Conservation (phyloP, 768 basidiomycete genomes). For the Steccherinum ochraceum region DNA sequence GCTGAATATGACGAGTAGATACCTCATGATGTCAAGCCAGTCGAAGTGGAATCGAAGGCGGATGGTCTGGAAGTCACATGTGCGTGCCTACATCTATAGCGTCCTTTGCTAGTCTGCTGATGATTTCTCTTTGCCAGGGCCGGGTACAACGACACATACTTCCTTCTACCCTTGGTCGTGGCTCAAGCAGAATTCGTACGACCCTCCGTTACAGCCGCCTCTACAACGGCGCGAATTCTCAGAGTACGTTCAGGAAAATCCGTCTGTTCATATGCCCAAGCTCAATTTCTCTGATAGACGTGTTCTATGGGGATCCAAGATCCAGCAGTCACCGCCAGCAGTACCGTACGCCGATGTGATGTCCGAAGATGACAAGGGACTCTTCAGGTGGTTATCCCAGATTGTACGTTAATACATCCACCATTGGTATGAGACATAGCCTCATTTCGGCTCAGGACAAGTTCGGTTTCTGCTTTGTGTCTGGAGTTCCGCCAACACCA, state of each 20-base stretch:
- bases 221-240: slow-evolving; percentile 14
- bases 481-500: slow-evolving; percentile 71
- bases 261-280: not conserved
- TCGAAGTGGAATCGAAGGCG: slow-evolving; percentile 43
- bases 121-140: slow-evolving; percentile 50
- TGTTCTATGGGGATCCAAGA: slow-evolving; percentile 78
- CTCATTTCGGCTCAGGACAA: slow-evolving; percentile 51
- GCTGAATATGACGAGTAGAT: slow-evolving; percentile 43
- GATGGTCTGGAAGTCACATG: slow-evolving; percentile 75
- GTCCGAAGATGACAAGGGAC: slow-evolving; percentile 52
- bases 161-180: slow-evolving; percentile 88
- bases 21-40: slow-evolving; percentile 63
- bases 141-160: slow-evolving; percentile 54
- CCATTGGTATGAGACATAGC: not conserved
- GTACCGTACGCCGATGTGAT: slow-evolving; percentile 72
- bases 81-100: slow-evolving; percentile 31
- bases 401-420: slow-evolving; percentile 34
- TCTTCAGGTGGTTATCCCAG: slow-evolving; percentile 77
- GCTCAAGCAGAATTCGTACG: slow-evolving; percentile 74
- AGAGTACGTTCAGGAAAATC: slow-evolving; percentile 41
- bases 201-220: slow-evolving; percentile 55
- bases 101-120: not conserved
- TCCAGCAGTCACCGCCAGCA: slow-evolving; percentile 67
- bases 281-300: not conserved
- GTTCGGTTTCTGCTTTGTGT: slow-evolving; percentile 86